Percentiles rank a stretch among this genome's conserved stretches.
These are phyloP conservation scores for Stephania cephalantha DNA, from an alignment of 164 flowering plant genomes.

Conservation along the genomic window DNA sequence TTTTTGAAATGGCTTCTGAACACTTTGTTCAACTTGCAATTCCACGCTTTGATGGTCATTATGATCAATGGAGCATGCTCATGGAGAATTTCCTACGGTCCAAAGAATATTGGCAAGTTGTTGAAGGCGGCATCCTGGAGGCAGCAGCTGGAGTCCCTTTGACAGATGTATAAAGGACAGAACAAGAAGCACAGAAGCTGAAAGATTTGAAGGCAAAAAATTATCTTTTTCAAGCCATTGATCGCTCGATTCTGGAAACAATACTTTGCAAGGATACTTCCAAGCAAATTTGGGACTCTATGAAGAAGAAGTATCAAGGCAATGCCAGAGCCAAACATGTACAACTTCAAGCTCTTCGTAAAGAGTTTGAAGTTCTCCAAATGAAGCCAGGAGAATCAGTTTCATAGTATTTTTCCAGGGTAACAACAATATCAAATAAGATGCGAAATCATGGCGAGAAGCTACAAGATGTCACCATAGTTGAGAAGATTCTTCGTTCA, in stretches of 20 bases:
- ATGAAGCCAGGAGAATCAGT: background rate
- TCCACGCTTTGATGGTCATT: slow-evolving; percentile 3
- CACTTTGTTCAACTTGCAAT: background rate
- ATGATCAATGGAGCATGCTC: slow-evolving; percentile 4
- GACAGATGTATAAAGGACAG: background rate
- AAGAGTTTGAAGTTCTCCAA: background rate
- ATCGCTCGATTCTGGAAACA: background rate
- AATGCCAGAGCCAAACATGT: background rate
- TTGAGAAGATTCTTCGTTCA: slow-evolving; percentile 5
- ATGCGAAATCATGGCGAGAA: slow-evolving; percentile 3
- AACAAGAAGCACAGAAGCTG: background rate
- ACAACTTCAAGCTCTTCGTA: background rate
- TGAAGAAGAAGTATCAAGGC: slow-evolving; percentile 5
- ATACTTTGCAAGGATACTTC: background rate
- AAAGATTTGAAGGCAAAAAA: slow-evolving; percentile 6
- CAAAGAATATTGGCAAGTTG: slow-evolving; percentile 4
- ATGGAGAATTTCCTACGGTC: slow-evolving; percentile 4
- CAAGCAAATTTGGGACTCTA: slow-evolving; percentile 8
- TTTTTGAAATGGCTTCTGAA: too few relatives aligned
- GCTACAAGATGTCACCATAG: background rate
- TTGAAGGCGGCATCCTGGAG: background rate
- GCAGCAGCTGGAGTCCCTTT: background rate
- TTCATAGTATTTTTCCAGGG: background rate
- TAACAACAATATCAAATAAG: background rate
- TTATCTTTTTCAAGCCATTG: slow-evolving; percentile 3